Base-by-base conservation (phyloP, 2,329 filamentous ascomycete species). In the Colletotrichum sojae region DNA sequence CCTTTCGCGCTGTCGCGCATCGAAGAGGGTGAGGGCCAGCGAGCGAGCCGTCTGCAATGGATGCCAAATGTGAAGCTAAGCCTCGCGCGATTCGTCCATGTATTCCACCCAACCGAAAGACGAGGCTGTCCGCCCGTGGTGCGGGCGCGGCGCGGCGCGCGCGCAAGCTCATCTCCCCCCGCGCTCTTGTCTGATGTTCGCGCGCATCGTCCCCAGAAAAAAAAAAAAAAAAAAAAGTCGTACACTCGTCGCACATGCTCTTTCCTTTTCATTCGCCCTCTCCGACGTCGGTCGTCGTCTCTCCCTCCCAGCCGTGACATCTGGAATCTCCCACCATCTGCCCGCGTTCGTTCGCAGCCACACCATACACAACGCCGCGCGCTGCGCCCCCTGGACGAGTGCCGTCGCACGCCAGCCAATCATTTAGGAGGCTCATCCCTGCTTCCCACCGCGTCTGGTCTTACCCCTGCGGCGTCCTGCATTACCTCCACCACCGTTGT, bases 371-470 rank as follows among this genome's bases (percentile, higher is more conserved):
- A 22, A 25, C 22, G 22, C 8, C 20, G 22, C 27, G 43, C 25
- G 13, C 16, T 15, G 27, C 43, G 43, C 39, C 46, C 25, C 61
- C 31, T 10, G 20, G 25, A 27, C 5, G 18, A 18, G 25, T 52
- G 48, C 46, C 65, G 60, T 18, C 15, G 61, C 61, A 27, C 66
- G 54, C 61, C n/a, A 40, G 49, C 62, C 62, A 69, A 60, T 52
- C 66, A 52, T 48, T 63, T 46, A 12, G 18, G 25, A 39, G 36
- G 9, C 20, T 61, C 55, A 69, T 60, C 58, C 58, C 39, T 71
- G 63, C 68, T 62, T 68, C 59, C 70, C 70, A 49, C 70, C 68
- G 46, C 68, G 70, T 63, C 18, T 71, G 59, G 49, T 56, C 51
- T 70, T 70, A 45, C 60, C 67, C 56, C 69, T 62, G 56, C 61